A percentile compares a stretch with the other conserved stretches of the same genome.
These are phyloP conservation scores for Colletotrichum agaves DNA, from an alignment of 2,329 filamentous ascomycete species.

Conservation along the genomic window DNA sequence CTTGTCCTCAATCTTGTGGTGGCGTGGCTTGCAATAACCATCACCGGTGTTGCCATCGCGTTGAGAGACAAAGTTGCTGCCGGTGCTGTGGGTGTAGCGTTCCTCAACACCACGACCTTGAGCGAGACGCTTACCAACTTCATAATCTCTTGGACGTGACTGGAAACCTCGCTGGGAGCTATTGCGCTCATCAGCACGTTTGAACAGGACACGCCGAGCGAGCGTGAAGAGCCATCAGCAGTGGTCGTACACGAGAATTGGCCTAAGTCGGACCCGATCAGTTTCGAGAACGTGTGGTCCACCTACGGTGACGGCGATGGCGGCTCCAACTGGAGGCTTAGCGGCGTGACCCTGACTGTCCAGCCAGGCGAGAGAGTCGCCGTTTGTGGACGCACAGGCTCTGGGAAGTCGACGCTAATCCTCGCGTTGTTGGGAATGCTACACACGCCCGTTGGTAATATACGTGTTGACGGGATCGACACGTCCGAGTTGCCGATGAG, in stretches of 20 bases:
- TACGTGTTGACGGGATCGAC: background rate
- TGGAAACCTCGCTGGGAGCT: constrained; percentile 44
- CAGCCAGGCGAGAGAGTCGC: constrained; percentile 46
- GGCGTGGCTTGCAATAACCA: constrained; percentile 43
- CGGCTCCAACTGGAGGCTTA: constrained; percentile 38
- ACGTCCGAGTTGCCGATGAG: background rate
- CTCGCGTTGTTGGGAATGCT: background rate
- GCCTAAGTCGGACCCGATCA: background rate
- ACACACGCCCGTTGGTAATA: background rate
- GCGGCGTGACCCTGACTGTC: constrained; percentile 43
- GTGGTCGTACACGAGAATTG: background rate
- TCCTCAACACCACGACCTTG: constrained; percentile 40
- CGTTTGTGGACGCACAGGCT: constrained; percentile 48
- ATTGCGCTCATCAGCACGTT: constrained; percentile 39
- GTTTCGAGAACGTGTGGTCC: background rate
- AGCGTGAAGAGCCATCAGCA: constrained; percentile 28
- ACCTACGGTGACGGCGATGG: background rate
- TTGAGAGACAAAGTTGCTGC: constrained; percentile 39
- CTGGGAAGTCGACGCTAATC: background rate
- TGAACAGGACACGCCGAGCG: background rate
- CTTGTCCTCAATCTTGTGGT: constrained; percentile 48
- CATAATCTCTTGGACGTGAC: constrained; percentile 42
- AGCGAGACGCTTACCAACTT: constrained; percentile 39
- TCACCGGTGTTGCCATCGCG: constrained; percentile 45
- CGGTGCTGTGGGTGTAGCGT: constrained; percentile 41